Percentiles rank a stretch among this genome's conserved stretches.
phyloP scores from a whole-genome alignment of 257 asterid genomes.

The Nicotiana paniculata region DNA sequence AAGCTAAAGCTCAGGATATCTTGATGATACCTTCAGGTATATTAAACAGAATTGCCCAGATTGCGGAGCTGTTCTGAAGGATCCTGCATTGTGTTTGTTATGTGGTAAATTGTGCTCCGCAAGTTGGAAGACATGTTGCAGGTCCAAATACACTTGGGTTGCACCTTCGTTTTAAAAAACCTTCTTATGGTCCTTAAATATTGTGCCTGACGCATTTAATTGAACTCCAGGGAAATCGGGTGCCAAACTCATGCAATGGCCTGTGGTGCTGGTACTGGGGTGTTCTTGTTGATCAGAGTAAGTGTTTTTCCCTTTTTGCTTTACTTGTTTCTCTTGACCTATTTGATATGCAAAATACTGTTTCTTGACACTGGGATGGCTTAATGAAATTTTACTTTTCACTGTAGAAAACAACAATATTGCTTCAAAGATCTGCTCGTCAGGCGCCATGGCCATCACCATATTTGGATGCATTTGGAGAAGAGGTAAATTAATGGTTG shows the following conservation, averaged over 20 bases:
- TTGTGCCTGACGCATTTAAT: constrained; percentile 9
- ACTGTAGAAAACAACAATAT: constrained; percentile 72
- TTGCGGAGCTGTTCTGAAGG: constrained; percentile 63
- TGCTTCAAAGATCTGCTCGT: constrained; percentile 91
- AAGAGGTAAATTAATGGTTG: constrained; percentile 59
- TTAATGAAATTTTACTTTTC: background rate
- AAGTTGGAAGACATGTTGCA: constrained; percentile 86
- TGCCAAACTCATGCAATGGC: constrained; percentile 73
- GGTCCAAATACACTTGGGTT: constrained; percentile 34
- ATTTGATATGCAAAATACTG: background rate
- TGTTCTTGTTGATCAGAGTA: constrained; percentile 85
- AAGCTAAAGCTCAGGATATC: constrained; percentile 10
- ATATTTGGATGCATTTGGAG: constrained; percentile 92
- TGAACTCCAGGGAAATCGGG: constrained; percentile 56
- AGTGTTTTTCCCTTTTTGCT: constrained; percentile 10
- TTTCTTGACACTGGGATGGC: background rate
- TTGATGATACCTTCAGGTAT: constrained; percentile 43
- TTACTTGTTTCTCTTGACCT: background rate
- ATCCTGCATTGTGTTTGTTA: constrained; percentile 84
- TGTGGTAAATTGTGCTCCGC: constrained; percentile 97
- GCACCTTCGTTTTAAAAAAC: background rate
- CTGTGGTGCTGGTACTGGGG: constrained; percentile 97
- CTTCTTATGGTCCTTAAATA: background rate
- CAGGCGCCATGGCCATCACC: constrained; percentile 99
- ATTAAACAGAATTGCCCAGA: constrained; percentile 73